These are phyloP conservation scores for Sporothrix globosa DNA, from an alignment of 2,329 filamentous ascomycete species.

Conservation along the genomic window DNA sequence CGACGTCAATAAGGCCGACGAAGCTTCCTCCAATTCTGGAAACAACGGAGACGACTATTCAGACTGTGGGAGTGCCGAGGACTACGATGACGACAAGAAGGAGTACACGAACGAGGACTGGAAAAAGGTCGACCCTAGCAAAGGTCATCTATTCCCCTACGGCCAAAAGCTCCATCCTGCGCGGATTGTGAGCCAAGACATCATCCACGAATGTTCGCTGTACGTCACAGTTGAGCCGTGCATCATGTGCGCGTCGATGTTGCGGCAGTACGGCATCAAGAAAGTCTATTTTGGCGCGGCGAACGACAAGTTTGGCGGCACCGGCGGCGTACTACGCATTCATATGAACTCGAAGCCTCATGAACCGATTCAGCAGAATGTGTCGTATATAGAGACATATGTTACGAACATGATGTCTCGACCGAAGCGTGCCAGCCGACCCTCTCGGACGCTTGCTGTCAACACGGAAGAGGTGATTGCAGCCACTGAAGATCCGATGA, in stretches of 20 bases:
- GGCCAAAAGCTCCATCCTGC: constrained; percentile 61
- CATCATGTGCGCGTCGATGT: constrained; percentile 95
- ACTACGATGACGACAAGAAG: constrained; percentile 37
- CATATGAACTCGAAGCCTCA: constrained; percentile 63
- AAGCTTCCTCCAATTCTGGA: constrained; percentile 34
- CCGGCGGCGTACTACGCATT: constrained; percentile 87
- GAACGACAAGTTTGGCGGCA: constrained; percentile 97
- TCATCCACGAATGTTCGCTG: constrained; percentile 73
- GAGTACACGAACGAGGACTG: constrained; percentile 49
- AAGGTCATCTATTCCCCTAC: constrained; percentile 63
- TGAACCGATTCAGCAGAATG: constrained; percentile 39
- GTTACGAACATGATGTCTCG: constrained; percentile 36
- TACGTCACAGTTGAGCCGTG: constrained; percentile 99
- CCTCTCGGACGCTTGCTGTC: background rate
- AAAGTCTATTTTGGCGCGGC: constrained; percentile 93
- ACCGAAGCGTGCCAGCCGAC: constrained; percentile 31
- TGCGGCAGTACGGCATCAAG: constrained; percentile 84
- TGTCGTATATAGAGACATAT: constrained; percentile 37
- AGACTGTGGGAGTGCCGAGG: constrained; percentile 44
- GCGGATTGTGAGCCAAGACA: constrained; percentile 64
- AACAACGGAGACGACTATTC: constrained; percentile 47
- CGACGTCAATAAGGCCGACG: constrained; percentile 40
- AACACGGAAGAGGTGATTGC: constrained; percentile 14
- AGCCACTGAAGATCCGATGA: background rate
- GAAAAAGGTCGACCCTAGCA: constrained; percentile 57